These are phyloP conservation scores for Gardenia jasminoides DNA, from an alignment of 257 asterid genomes.

Conservation along the genomic window DNA sequence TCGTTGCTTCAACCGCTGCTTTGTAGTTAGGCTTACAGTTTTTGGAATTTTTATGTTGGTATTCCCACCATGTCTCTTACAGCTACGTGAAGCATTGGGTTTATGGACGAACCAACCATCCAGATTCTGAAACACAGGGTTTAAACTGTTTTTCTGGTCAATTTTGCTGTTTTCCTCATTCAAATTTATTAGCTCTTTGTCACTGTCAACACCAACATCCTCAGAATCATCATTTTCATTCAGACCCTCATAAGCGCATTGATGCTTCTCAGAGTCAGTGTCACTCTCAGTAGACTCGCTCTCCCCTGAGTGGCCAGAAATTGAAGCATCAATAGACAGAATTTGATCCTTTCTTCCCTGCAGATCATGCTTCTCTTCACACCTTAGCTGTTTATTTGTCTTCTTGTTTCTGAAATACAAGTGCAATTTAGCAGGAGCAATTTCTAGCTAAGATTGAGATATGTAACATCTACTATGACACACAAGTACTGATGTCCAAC, in stretches of 20 bases:
- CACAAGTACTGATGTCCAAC: neutral
- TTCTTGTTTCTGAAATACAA: constrained; percentile 50
- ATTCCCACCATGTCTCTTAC: constrained; percentile 47
- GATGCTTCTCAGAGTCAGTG: constrained; percentile 19
- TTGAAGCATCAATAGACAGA: constrained; percentile 24
- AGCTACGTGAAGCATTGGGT: constrained; percentile 39
- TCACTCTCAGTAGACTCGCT: constrained; percentile 39
- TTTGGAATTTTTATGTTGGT: constrained; percentile 44
- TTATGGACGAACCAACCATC: constrained; percentile 23
- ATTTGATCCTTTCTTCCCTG: constrained; percentile 21
- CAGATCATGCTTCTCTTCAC: constrained; percentile 21
- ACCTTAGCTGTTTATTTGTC: constrained; percentile 31
- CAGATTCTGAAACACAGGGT: constrained; percentile 10
- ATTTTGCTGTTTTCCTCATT: constrained; percentile 14
- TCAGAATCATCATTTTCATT: constrained; percentile 37
- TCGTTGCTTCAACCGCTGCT: constrained; percentile 61
- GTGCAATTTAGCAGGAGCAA: neutral
- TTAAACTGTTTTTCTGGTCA: constrained; percentile 6
- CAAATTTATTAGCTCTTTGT: constrained; percentile 13
- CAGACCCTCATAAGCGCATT: constrained; percentile 28
- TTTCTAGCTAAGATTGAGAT: neutral
- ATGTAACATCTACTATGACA: neutral
- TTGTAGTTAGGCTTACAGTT: constrained; percentile 39
- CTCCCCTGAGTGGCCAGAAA: constrained; percentile 31
- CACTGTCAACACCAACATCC: constrained; percentile 24